Evolutionary conservation across 768 basidiomycete species (phyloP).

Genomic region (Hygrocybe punicea): DNA sequence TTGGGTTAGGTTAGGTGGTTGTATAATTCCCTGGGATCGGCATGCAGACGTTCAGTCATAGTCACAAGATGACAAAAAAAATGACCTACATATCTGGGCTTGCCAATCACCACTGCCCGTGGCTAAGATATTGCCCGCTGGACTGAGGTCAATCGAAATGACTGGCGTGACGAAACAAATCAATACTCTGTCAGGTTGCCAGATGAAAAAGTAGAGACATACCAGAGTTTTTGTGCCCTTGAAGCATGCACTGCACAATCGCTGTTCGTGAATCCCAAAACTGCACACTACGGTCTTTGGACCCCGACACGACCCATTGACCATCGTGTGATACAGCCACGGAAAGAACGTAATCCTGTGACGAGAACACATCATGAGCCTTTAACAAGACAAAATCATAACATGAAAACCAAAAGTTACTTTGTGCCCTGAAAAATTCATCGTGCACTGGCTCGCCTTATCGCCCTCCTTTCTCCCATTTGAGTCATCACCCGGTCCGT

Average conservation of each 20-base stretch:
- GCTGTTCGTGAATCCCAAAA: slow-evolving; percentile 81
- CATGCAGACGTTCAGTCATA: background rate
- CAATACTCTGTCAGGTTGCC: slow-evolving; percentile 16
- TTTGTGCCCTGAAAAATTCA: too few relatives aligned
- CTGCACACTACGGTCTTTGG: slow-evolving; percentile 93
- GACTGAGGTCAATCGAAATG: slow-evolving; percentile 4
- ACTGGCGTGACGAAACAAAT: background rate
- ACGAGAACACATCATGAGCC: too few relatives aligned
- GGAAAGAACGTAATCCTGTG: slow-evolving; percentile 36
- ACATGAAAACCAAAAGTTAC: too few relatives aligned
- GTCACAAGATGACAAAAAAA: background rate
- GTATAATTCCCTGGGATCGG: background rate
- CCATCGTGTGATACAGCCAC: slow-evolving; percentile 76
- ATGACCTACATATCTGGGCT: slow-evolving; percentile 50
- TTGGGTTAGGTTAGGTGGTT: too few relatives aligned
- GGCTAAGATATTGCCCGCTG: slow-evolving; percentile 39
- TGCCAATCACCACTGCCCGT: slow-evolving; percentile 56
- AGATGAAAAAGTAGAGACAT: slow-evolving; percentile 34
- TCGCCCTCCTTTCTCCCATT: too few relatives aligned
- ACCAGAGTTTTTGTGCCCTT: slow-evolving; percentile 61
- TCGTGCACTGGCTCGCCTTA: too few relatives aligned
- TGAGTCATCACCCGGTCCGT: slow-evolving; percentile 18
- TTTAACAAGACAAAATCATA: too few relatives aligned
- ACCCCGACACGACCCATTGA: slow-evolving; percentile 90
- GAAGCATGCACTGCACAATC: slow-evolving; percentile 89